Conservation (phyloP, 2,329 filamentous ascomycete species). For the Penicillium aurantiogriseum region DNA sequence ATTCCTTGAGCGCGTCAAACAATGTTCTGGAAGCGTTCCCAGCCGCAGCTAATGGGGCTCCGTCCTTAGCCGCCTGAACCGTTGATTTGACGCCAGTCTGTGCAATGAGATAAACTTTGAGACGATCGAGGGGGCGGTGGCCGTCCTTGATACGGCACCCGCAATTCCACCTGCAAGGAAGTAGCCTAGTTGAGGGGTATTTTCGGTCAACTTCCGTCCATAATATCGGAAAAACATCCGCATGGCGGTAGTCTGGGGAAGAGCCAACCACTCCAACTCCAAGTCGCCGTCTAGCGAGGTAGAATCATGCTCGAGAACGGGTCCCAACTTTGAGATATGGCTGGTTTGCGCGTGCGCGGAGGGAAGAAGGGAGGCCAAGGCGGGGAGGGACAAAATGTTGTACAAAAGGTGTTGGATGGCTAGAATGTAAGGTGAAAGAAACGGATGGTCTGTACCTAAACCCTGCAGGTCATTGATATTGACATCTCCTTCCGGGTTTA, state of each 20-base stretch:
- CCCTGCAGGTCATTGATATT: constrained; percentile 89
- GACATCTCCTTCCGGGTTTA: constrained; percentile 93
- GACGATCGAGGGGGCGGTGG: constrained; percentile 89
- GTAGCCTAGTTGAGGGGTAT: constrained; percentile 69
- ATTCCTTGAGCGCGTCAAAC: constrained; percentile 67
- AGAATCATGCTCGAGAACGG: constrained; percentile 31
- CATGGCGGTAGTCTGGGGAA: constrained; percentile 44
- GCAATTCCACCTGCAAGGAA: constrained; percentile 89
- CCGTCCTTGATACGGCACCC: constrained; percentile 90
- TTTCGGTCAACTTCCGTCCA: constrained; percentile 48
- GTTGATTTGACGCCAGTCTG: constrained; percentile 68
- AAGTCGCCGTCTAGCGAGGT: constrained; percentile 34
- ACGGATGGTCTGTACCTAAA: constrained; percentile 69
- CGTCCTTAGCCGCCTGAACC: constrained; percentile 66
- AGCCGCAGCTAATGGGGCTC: constrained; percentile 63
- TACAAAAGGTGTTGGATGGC: constrained; percentile 37
- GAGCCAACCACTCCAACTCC: constrained; percentile 44
- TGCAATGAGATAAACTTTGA: constrained; percentile 96
- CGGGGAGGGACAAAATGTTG: constrained; percentile 35
- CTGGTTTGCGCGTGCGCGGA: constrained; percentile 35
- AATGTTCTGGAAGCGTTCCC: constrained; percentile 69
- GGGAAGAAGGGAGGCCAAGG: constrained; percentile 33
- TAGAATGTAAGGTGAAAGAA: constrained; percentile 39
- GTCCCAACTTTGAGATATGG: constrained; percentile 25
- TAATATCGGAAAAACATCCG: constrained; percentile 46